Percentiles rank a stretch among this genome's conserved stretches.
phyloP scores from a whole-genome alignment of 176 grass and related monocot genomes.

The Urochloa ruziziensis region DNA sequence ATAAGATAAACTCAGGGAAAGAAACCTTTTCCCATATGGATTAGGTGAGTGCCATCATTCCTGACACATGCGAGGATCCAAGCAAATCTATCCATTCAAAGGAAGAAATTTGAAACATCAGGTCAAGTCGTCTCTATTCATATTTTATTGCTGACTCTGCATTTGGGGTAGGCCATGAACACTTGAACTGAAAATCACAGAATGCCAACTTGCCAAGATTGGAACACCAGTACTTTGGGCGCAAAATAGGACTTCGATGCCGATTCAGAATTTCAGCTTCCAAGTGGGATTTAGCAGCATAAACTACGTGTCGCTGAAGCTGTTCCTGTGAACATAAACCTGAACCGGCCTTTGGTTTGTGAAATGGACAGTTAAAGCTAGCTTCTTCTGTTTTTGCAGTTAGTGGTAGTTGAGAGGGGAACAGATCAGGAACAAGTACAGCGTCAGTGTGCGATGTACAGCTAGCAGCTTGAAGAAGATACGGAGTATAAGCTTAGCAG shows the following conservation, averaged over 20 bases:
- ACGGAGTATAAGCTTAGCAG: not conserved
- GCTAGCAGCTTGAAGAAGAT: not conserved
- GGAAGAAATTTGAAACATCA: not conserved
- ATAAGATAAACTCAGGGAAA: not conserved
- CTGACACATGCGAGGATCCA: conserved; percentile 19
- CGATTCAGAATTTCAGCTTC: not conserved
- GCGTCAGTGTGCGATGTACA: not conserved
- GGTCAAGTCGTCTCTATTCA: not conserved
- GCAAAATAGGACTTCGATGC: not conserved
- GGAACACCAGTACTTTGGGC: not conserved
- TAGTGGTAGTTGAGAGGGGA: not conserved
- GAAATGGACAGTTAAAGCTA: not conserved
- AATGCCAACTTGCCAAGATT: not conserved
- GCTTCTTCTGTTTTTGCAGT: not conserved
- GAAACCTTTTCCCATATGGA: not conserved
- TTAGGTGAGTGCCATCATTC: conserved; percentile 26
- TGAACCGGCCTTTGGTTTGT: not conserved
- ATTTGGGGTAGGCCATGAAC: not conserved
- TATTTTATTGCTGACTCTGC: no score
- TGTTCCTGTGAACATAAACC: not conserved
- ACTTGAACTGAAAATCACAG: not conserved
- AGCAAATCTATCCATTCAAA: not conserved
- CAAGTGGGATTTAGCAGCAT: not conserved
- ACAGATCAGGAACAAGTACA: not conserved
- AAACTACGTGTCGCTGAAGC: no score